Conservation (phyloP, 441 rosid genomes). For the Pelargonium myrrhifolium region DNA sequence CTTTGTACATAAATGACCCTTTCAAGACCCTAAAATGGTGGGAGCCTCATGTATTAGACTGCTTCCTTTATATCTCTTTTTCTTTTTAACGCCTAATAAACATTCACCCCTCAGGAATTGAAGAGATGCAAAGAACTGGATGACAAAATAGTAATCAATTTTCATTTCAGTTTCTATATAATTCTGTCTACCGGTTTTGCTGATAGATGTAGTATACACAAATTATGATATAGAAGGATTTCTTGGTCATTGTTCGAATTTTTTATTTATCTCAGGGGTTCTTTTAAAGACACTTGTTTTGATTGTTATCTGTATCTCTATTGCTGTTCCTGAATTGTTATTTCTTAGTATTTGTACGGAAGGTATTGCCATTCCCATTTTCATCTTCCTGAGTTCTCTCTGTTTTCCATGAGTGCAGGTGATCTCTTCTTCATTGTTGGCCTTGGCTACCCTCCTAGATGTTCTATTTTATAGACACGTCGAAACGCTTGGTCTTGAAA, state of each 20-base stretch:
- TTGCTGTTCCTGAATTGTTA: conserved; percentile 3
- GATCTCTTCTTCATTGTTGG: conserved; percentile 73
- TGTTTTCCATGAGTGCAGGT: conserved; percentile 43
- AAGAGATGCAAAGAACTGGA: background rate
- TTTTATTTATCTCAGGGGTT: background rate
- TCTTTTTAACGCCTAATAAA: too few species aligned
- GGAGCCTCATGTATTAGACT: too few species aligned
- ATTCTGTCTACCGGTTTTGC: conserved; percentile 2
- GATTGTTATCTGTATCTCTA: conserved; percentile 4
- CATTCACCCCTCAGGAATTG: background rate
- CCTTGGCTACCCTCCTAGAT: conserved; percentile 84
- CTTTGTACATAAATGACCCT: too few species aligned
- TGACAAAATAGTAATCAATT: background rate
- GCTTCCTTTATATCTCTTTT: too few species aligned
- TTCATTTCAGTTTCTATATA: background rate
- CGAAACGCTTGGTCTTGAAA: conserved; percentile 58
- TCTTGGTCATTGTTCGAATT: background rate
- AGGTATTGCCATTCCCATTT: background rate
- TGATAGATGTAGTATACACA: background rate
- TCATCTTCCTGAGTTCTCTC: conserved; percentile 1
- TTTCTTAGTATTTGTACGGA: background rate
- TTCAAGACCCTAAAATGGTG: too few species aligned
- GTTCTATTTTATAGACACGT: conserved; percentile 45
- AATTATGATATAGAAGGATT: background rate
- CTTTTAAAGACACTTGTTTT: background rate